phyloP scores from a whole-genome alignment of 208 protist species.

The Leishmania amazonensis region DNA sequence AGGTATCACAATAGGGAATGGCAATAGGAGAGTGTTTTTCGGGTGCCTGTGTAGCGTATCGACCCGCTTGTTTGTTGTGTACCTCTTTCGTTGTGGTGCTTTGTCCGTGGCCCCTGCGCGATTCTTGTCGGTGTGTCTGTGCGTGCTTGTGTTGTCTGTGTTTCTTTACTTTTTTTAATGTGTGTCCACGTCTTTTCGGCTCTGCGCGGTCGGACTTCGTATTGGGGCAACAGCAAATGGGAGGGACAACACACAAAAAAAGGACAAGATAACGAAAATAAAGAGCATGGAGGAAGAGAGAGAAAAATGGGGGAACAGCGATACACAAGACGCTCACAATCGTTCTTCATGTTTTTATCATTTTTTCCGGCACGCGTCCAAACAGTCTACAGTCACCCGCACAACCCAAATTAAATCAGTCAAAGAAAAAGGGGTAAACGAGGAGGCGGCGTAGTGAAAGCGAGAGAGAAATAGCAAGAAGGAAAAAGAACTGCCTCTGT shows the following conservation, averaged over 20 bases:
- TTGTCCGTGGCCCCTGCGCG: not conserved
- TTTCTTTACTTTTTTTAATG: conserved; percentile 1
- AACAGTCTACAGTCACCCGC: not conserved
- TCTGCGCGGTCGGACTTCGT: not conserved
- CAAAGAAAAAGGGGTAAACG: not conserved
- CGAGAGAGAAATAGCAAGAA: conserved; percentile 1
- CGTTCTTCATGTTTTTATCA: not conserved
- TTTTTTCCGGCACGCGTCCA: not conserved
- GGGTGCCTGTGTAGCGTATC: conserved; percentile 6
- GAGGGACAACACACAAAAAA: not conserved
- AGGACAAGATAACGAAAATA: not conserved
- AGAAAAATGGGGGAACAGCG: not conserved
- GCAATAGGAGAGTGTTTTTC: not conserved
- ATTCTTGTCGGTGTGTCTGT: not conserved
- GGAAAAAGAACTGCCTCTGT: not conserved
- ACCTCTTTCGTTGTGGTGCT: not conserved
- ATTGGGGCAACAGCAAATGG: conserved; percentile 1
- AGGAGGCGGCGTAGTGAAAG: not conserved
- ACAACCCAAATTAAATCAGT: not conserved
- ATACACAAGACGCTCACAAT: conserved; percentile 4
- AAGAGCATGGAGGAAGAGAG: not conserved
- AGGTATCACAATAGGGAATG: not conserved
- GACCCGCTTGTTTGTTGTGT: not conserved
- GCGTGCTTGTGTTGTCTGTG: not conserved
- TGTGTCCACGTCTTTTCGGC: not conserved